Evolutionary conservation across 192 early-diverging fungal genomes (phyloP).

Genomic region (Coemansia sp.): DNA sequence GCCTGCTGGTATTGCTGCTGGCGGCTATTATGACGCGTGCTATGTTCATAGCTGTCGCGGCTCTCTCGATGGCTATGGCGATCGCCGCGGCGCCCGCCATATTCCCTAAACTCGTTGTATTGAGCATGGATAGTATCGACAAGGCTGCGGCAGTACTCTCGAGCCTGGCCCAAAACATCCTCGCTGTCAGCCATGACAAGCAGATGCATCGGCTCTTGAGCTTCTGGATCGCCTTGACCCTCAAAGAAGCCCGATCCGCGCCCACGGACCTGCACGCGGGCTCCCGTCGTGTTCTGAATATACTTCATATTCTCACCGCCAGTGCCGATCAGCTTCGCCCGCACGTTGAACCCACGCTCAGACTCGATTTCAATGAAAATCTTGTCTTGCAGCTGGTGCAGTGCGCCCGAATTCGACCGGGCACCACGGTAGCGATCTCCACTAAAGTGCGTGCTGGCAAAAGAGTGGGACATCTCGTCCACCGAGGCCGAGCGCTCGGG

Average conservation of each 20-base stretch:
- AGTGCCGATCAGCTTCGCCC: conserved; percentile 85
- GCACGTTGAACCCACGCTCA: conserved; percentile 71
- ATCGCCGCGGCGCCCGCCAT: conserved; percentile 18
- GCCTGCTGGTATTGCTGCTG: conserved; percentile 16
- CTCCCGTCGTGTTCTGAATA: conserved; percentile 74
- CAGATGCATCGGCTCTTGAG: conserved; percentile 76
- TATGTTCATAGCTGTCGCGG: conserved; percentile 8
- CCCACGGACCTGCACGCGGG: conserved; percentile 78
- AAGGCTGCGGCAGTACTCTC: conserved; percentile 67
- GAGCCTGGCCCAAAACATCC: conserved; percentile 66
- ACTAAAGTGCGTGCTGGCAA: background rate
- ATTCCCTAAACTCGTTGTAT: conserved; percentile 55
- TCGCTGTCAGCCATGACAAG: conserved; percentile 66
- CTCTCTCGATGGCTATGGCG: conserved; percentile 10
- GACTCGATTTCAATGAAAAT: conserved; percentile 72
- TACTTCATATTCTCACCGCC: conserved; percentile 76
- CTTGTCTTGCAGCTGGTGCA: conserved; percentile 54
- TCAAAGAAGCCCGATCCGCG: conserved; percentile 80
- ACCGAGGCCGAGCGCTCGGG: conserved; percentile 1
- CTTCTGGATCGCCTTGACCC: conserved; percentile 58
- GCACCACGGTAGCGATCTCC: conserved; percentile 38
- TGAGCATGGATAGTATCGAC: conserved; percentile 74
- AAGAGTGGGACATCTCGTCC: conserved; percentile 1
- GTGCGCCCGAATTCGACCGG: conserved; percentile 8
- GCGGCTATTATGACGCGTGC: conserved; percentile 2